phyloP scores from a whole-genome alignment of 176 grass and related monocot species.

The Puya raimondii region DNA sequence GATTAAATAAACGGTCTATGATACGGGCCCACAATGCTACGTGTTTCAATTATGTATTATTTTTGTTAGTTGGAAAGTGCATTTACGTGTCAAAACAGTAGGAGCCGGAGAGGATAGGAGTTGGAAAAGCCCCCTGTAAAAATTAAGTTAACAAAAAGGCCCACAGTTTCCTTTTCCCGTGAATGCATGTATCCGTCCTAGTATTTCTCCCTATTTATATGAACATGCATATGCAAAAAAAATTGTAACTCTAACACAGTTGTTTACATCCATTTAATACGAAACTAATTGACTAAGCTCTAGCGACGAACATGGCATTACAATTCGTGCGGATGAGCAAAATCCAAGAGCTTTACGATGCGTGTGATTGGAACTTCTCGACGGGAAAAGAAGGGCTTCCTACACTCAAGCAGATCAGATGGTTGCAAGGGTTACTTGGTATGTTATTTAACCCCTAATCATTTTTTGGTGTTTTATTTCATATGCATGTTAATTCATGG shows the following conservation, averaged over 20 bases:
- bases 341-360: conserved; percentile 70
- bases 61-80: background rate
- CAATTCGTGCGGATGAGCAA: conserved; percentile 37
- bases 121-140: background rate
- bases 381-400: conserved; percentile 17
- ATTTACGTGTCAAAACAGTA: background rate
- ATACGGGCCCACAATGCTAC: no score
- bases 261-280: background rate
- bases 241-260: no score
- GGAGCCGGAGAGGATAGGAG: background rate
- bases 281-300: background rate
- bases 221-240: background rate
- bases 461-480: background rate
- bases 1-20: background rate
- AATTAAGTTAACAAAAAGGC: background rate
- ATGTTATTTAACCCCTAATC: background rate
- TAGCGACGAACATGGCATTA: conserved; percentile 19
- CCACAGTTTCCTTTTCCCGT: background rate
- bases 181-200: background rate
- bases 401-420: conserved; percentile 29
- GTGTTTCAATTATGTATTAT: no score
- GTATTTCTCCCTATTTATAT: background rate
- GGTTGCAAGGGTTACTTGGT: conserved; percentile 63
- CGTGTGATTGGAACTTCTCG: conserved; percentile 52
- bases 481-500: background rate